Evolutionary conservation across 2,329 filamentous ascomycete genomes (phyloP).

Genomic region (Exophiala bonariae): DNA sequence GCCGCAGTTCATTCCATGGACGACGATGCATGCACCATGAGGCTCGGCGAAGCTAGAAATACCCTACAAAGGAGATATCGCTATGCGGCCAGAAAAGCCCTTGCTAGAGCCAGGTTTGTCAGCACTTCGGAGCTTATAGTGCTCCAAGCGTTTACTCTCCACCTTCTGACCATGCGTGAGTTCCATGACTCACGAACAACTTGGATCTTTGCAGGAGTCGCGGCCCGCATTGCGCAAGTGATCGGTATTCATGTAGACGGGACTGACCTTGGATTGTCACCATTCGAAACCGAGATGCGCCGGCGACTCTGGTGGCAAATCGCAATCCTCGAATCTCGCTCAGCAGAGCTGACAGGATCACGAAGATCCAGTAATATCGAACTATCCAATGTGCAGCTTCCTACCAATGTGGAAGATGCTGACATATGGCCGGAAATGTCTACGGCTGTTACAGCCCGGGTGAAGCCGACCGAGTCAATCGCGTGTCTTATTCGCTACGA

Average conservation of each 20-base stretch:
- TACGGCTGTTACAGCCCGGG: constrained; percentile 28
- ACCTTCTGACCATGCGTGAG: constrained; percentile 54
- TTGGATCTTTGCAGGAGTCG: constrained; percentile 43
- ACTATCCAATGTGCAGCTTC: constrained; percentile 44
- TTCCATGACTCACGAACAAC: constrained; percentile 41
- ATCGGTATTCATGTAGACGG: constrained; percentile 45
- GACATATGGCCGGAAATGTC: constrained; percentile 42
- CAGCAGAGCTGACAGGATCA: constrained; percentile 30
- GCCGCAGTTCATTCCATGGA: constrained; percentile 32
- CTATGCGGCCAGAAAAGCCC: constrained; percentile 20
- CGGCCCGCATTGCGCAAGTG: constrained; percentile 39
- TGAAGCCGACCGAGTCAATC: constrained; percentile 47
- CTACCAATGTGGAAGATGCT: constrained; percentile 44
- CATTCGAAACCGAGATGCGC: constrained; percentile 49
- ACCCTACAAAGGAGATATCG: constrained; percentile 27
- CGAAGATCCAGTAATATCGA: constrained; percentile 1
- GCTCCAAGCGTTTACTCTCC: constrained; percentile 60
- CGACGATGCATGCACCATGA: constrained; percentile 27
- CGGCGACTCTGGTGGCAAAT: constrained; percentile 39
- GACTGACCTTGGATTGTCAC: constrained; percentile 44
- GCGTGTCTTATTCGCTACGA: constrained; percentile 62
- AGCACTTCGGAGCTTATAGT: constrained; percentile 50
- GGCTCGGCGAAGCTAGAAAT: constrained; percentile 24
- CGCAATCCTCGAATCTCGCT: constrained; percentile 46
- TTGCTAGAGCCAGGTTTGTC: constrained; percentile 23